Evolutionary conservation across 805 yeast species (phyloP).

Genomic region (Hanseniaspora mollemarum): DNA sequence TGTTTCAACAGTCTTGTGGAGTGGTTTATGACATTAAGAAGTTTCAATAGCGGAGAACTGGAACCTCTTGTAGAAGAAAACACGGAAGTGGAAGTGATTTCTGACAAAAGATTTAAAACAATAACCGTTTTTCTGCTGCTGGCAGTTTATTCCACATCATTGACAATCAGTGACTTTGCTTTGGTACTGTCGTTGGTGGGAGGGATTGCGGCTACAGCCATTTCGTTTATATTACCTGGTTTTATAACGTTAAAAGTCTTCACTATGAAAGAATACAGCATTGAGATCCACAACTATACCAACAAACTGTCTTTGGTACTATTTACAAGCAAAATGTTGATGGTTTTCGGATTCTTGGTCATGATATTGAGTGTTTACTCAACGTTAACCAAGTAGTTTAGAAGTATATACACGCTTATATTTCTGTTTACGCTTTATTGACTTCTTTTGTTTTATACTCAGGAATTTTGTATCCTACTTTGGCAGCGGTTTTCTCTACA

Average conservation of each 20-base stretch:
- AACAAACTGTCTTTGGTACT: slow-evolving; percentile 21
- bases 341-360: slow-evolving; percentile 58
- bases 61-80: slow-evolving; percentile 1
- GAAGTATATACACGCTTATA: not conserved
- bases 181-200: slow-evolving; percentile 79
- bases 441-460: slow-evolving; percentile 4
- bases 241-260: slow-evolving; percentile 67
- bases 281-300: slow-evolving; percentile 22
- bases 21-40: slow-evolving; percentile 29
- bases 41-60: not conserved
- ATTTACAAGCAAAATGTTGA: slow-evolving; percentile 39
- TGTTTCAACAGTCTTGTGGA: slow-evolving; percentile 55
- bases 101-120: slow-evolving; percentile 21
- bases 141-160: slow-evolving; percentile 51
- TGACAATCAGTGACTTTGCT: slow-evolving; percentile 61
- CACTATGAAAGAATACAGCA: slow-evolving; percentile 25
- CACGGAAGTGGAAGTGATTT: slow-evolving; percentile 16
- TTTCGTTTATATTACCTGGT: slow-evolving; percentile 84
- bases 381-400: slow-evolving; percentile 22
- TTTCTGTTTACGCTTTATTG: not conserved
- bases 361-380: slow-evolving; percentile 54
- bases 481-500: slow-evolving; percentile 66
- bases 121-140: slow-evolving; percentile 39
- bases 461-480: slow-evolving; percentile 76
- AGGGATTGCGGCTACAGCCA: slow-evolving; percentile 84